Percentiles rank a stretch among this genome's conserved stretches.
Evolutionary conservation across 768 basidiomycete species (phyloP).

Genomic region (Phlegmacium glaucopus): DNA sequence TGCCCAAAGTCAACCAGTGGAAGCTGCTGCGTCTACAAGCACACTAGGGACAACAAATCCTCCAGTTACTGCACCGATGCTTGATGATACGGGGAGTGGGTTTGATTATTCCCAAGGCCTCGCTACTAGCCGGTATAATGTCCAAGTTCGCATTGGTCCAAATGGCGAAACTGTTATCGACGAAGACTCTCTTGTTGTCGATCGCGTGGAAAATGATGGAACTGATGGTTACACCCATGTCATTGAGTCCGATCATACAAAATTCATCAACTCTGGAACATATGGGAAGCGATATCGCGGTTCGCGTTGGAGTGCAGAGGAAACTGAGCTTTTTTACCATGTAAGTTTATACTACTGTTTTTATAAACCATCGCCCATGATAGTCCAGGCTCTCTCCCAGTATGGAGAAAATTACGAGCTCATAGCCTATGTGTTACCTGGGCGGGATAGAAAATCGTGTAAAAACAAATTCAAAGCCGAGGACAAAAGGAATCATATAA

Average conservation of each 20-base stretch:
- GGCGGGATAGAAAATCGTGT: constrained; percentile 84
- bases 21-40: constrained; percentile 10
- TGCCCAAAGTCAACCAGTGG: constrained; percentile 10
- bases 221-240: constrained; percentile 73
- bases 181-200: constrained; percentile 79
- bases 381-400: constrained; percentile 74
- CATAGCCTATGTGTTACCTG: constrained; percentile 81
- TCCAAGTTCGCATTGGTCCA: constrained; percentile 83
- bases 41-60: neutral
- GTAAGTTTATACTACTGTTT: constrained; percentile 38
- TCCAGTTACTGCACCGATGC: constrained; percentile 16
- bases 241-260: constrained; percentile 77
- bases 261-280: constrained; percentile 81
- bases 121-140: constrained; percentile 70
- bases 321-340: constrained; percentile 85
- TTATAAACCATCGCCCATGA: constrained; percentile 8
- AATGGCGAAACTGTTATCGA: constrained; percentile 87
- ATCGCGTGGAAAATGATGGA: constrained; percentile 66
- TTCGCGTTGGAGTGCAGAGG: constrained; percentile 85
- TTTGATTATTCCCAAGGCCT: constrained; percentile 71
- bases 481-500: constrained; percentile 74
- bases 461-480: constrained; percentile 93
- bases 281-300: constrained; percentile 81
- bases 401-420: constrained; percentile 94
- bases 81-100: constrained; percentile 50